Conservation (phyloP, 108 stramenopile species). For the Fragilaria radians region DNA sequence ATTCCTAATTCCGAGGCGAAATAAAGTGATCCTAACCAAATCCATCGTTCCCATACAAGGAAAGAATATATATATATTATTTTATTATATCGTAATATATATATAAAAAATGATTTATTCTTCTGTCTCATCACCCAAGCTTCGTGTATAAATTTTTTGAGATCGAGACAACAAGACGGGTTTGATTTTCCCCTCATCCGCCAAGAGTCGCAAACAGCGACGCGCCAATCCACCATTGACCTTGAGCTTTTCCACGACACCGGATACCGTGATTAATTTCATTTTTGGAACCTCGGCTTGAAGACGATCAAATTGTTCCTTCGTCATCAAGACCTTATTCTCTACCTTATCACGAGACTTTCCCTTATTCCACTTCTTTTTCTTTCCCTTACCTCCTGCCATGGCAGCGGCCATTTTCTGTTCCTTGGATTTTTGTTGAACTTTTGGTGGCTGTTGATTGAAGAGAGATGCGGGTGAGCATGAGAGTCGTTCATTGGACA, state of each 20-base stretch:
- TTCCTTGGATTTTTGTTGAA: constrained; percentile 99
- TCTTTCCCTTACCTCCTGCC: constrained; percentile 99
- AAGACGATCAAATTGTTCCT: constrained; percentile 94
- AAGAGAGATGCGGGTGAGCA: not conserved
- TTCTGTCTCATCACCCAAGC: constrained; percentile 72
- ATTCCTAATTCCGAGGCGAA: too few relatives aligned
- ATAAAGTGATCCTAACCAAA: too few relatives aligned
- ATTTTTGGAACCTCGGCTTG: constrained; percentile 98
- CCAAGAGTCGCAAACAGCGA: constrained; percentile 88
- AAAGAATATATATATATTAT: not conserved
- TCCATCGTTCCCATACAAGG: too few relatives aligned
- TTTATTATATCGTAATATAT: not conserved
- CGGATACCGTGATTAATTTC: constrained; percentile 98
- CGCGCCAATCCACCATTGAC: constrained; percentile 95
- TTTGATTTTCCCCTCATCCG: constrained; percentile 92
- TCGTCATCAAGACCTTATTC: constrained; percentile 98
- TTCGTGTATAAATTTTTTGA: constrained; percentile 97
- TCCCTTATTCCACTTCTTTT: constrained; percentile 99
- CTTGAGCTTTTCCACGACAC: constrained; percentile 98
- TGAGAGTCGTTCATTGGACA: not conserved
- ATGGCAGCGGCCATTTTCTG: constrained; percentile 99
- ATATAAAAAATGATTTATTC: constrained; percentile 16
- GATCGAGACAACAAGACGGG: constrained; percentile 85
- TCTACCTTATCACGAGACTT: constrained; percentile 99
- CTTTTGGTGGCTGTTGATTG: constrained; percentile 78